These are phyloP conservation scores for Vitellaria paradoxa DNA, from an alignment of 179 eudicot species.

Conservation along the genomic window DNA sequence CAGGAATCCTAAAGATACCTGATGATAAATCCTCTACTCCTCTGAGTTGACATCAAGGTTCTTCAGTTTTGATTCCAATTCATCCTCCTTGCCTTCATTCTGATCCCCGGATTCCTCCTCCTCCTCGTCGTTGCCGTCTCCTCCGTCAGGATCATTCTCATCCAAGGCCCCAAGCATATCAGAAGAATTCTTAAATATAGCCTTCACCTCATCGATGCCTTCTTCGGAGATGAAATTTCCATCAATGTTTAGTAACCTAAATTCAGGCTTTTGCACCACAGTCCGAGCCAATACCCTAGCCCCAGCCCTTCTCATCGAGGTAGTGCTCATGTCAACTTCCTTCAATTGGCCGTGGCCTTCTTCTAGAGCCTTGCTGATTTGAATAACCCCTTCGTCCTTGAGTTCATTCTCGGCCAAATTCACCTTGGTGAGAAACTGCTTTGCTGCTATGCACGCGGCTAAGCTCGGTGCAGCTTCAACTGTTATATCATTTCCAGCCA, in stretches of 20 bases:
- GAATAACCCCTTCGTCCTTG: constrained; percentile 47
- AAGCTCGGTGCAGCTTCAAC: constrained; percentile 38
- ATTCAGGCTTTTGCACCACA: constrained; percentile 38
- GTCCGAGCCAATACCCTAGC: constrained; percentile 47
- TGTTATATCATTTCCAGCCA: constrained; percentile 58
- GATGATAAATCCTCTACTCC: background rate
- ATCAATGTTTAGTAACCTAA: constrained; percentile 41
- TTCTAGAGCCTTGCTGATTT: constrained; percentile 45
- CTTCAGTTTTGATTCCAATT: constrained; percentile 43
- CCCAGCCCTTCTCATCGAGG: constrained; percentile 47
- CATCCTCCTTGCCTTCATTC: constrained; percentile 27
- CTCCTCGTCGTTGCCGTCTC: constrained; percentile 33
- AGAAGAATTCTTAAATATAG: constrained; percentile 34
- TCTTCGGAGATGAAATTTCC: constrained; percentile 54
- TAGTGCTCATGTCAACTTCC: constrained; percentile 50
- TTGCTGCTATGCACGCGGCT: constrained; percentile 35
- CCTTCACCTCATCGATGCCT: constrained; percentile 50
- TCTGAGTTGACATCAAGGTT: constrained; percentile 32
- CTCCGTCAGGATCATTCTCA: constrained; percentile 64
- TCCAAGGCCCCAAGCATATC: constrained; percentile 48
- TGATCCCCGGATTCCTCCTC: constrained; percentile 20
- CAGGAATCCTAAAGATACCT: background rate
- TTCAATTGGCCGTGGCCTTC: constrained; percentile 35
- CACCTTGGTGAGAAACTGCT: constrained; percentile 35
- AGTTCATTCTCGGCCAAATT: constrained; percentile 52